phyloP scores from a whole-genome alignment of 192 early-diverging fungal species.

The Chytriomyces confervae region DNA sequence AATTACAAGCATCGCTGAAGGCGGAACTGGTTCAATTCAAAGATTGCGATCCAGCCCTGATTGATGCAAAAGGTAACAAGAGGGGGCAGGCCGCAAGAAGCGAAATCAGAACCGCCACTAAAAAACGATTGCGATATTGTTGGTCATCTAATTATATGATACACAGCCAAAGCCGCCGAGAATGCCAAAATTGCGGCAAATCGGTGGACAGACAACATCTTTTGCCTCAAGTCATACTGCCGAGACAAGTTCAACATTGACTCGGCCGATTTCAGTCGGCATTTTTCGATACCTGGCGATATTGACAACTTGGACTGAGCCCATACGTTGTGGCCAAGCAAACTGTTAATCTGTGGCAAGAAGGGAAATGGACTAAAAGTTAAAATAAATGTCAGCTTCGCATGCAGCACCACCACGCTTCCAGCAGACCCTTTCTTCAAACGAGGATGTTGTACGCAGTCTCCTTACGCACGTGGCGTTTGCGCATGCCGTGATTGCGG shows the following conservation, averaged over 20 bases:
- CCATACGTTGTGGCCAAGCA: not conserved
- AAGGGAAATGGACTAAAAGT: too few species aligned
- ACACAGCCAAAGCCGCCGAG: slow-evolving; percentile 61
- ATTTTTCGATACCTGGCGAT: slow-evolving; percentile 77
- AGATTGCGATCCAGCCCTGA: slow-evolving; percentile 78
- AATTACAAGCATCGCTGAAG: slow-evolving; percentile 45
- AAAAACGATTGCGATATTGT: not conserved
- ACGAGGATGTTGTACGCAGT: not conserved
- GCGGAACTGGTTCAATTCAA: slow-evolving; percentile 69
- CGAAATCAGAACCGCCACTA: too few species aligned
- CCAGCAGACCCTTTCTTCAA: not conserved
- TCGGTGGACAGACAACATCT: slow-evolving; percentile 73
- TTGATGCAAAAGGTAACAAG: slow-evolving; percentile 64
- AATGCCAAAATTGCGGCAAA: slow-evolving; percentile 70
- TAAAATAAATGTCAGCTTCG: too few species aligned
- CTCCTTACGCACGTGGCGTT: not conserved
- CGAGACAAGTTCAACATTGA: slow-evolving; percentile 69
- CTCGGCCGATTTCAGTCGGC: slow-evolving; percentile 48
- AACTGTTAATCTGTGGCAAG: too few species aligned
- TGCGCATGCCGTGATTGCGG: not conserved
- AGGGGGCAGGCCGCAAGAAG: too few species aligned
- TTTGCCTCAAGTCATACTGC: slow-evolving; percentile 80
- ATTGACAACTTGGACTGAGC: slow-evolving; percentile 61
- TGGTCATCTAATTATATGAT: not conserved
- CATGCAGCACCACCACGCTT: not conserved